Base-by-base conservation (phyloP, 192 early-diverging fungal species). In the Rhizophagus sp. region DNA sequence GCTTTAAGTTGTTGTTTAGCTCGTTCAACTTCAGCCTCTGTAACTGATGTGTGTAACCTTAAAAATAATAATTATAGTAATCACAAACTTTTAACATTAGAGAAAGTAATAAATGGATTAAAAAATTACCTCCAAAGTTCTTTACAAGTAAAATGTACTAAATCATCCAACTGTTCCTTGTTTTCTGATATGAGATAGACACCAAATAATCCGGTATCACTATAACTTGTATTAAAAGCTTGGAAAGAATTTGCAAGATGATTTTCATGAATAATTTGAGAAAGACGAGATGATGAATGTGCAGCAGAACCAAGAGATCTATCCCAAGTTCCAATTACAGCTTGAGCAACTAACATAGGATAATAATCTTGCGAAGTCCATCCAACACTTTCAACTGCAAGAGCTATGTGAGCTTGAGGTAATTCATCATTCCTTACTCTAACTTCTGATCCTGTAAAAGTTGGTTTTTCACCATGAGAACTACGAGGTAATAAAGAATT, bases 1-100 rank as follows among this genome's bases (percentile, higher is more conserved):
- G 97, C 96, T 90, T 98, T 99, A 82, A 99, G 92, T 88, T 98
- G 96, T 88, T 98, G 96, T 90, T 98, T 98, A 82, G 97, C 97
- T 81, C 96, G 92, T 88, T 96, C 95, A 25, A 99, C 95, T 87
- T 98, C 97, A 71, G 90, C 91, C 79, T 94, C 92, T 25, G 95
- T 95, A 76, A 98, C 92, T 8, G 88, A 90, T 62, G 90, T 92
- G 80, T 92, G 92, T 73, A 99, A 91, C 73, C 97, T 92, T 90
- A 90, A 94, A 36, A 76, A 13, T 19, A 64, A 62, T 13, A 76
- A 62, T 10, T 33, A 41, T 10, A 27, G 3, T 19, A 4, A 50
- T 12, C 2, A 27, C 25, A 44, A 44, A 72, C 6, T 10, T 17
- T 36, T 10, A 50, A 47, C 44, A 47, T 47, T 47, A 12, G 44